Base-by-base conservation (phyloP, 139 green algal species). In the Ostreobium quekettii region DNA sequence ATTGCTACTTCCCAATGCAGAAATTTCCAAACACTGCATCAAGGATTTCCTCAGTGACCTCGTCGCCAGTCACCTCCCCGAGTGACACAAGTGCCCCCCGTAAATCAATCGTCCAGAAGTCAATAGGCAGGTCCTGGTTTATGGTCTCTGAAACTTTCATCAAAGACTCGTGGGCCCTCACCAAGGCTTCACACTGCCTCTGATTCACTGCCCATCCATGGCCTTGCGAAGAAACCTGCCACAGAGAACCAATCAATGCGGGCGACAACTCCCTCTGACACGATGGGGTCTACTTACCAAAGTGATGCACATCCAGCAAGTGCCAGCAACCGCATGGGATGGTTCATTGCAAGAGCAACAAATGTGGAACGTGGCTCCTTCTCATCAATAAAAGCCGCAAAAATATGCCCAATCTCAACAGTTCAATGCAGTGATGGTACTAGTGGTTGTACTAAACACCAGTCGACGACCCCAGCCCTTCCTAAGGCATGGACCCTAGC, bases 61-160 rank as follows among this genome's bases (percentile, higher is more conserved):
- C 86, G 28, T 96, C 85, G 0, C 92, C 92, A 47, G 71, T 93
- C 28, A 97, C 85, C 66, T 95, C 85, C 1, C 92, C 93, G 63
- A 98, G 78, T 11, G 90, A 89, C 42, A 93, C n/a, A 47, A 90
- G 59, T 2, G 90, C 90, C 0, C 70, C 78, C 1, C 92, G 78
- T 68, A 98, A 64, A 73, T 98, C 93, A 22, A 98, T 91, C 0
- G 93, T 96, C 91, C 93, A 98, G 64, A 95, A 97, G 72, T 98
- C 93, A 2, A 97, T 53, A 0, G 93, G 92, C 67, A 97, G 70
- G 6, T 76, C 80, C 2, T 71, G 72, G 3, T 63, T 38, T 4
- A 94, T 78, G 76, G 78, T 92, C 15, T 85, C 74, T 28, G 73
- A 38, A n/a, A 83, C 71, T 2, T 81, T 61, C 30, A 69, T 66